Base-by-base conservation (phyloP, 305 asterid genomes). In the Fraxinus ornus region DNA sequence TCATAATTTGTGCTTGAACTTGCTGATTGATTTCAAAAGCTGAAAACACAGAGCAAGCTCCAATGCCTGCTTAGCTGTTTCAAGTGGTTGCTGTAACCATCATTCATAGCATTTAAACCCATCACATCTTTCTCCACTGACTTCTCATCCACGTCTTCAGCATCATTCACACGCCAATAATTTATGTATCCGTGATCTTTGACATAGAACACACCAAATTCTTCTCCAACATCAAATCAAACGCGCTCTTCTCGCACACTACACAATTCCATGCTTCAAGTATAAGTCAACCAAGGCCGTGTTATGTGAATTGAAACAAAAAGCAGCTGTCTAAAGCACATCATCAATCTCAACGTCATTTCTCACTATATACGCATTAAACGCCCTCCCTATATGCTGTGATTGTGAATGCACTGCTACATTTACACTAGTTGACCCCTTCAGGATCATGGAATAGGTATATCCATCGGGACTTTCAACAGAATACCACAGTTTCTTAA, bases 101-200 rank as follows among this genome's bases (percentile, higher is more conserved):
- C 99, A 22, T 94, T 95, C 99, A 95, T 94, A 19, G 97, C 92
- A 81, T 95, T 95, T 90, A 94, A 86, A 90, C 95, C 85, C 26
- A 95, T 97, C 55, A 88, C 93, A 70, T 93, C 97, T 91, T 94
- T 95, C 81, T 86, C 91, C 66, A 28, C 4, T 0, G 96, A 92
- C 84, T 83, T 91, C n/a, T 75, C 75, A 64, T 93, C 92, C 81
- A 95, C 93, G 5, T 91, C 91, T 88, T 94, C 97, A 0, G 98
- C 99, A 9, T 94, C 97, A 71, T 84, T 86, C 19, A 90, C 78
- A 37, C 78, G 80, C 57, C 91, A 91, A 77, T 75, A 86, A 77
- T 90, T 92, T 98, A 95, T 90, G 89, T 95, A 94, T 97, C 99
- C 0, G 97, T 88, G 84, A 94, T 93, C 95, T 93, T 87, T 12